These are phyloP conservation scores for Haplosporangium sp. DNA, from an alignment of 371 early-diverging fungal genomes.

Conservation along the genomic window DNA sequence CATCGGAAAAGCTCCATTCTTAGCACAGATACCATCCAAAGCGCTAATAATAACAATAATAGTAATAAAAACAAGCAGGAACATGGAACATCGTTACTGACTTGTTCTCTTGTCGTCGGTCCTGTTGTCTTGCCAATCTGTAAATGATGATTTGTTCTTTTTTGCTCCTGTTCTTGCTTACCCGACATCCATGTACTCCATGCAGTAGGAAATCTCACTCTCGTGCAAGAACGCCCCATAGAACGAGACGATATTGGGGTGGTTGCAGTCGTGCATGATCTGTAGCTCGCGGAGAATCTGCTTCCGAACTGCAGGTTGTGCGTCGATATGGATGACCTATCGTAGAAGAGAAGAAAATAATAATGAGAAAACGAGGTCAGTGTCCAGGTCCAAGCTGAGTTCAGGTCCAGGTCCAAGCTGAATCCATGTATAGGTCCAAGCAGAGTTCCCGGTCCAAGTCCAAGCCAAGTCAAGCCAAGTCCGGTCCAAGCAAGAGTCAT, in stretches of 20 bases:
- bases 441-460: constrained; percentile 11
- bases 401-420: neutral
- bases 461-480: neutral
- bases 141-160: neutral
- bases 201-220: constrained; percentile 88
- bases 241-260: constrained; percentile 88
- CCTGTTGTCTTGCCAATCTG: neutral
- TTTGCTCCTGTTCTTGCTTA: constrained; percentile 40
- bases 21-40: constrained; percentile 82
- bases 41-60: constrained; percentile 63
- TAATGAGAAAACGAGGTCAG: neutral
- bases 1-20: constrained; percentile 79
- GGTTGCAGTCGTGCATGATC: constrained; percentile 88
- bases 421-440: neutral
- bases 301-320: constrained; percentile 75
- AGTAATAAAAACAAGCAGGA: constrained; percentile 6
- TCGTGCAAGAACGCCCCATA: constrained; percentile 89
- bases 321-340: constrained; percentile 86
- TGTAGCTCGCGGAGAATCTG: constrained; percentile 90
- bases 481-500: constrained; percentile 16
- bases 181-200: constrained; percentile 93
- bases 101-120: neutral
- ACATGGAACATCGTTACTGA: neutral
- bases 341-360: constrained; percentile 8
- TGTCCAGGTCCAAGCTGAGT: constrained; percentile 22